Percentiles rank a stretch among this genome's conserved stretches.
These are phyloP conservation scores for Rhodotorula sp. DNA, from an alignment of 1,284 basidiomycete genomes.

Conservation along the genomic window DNA sequence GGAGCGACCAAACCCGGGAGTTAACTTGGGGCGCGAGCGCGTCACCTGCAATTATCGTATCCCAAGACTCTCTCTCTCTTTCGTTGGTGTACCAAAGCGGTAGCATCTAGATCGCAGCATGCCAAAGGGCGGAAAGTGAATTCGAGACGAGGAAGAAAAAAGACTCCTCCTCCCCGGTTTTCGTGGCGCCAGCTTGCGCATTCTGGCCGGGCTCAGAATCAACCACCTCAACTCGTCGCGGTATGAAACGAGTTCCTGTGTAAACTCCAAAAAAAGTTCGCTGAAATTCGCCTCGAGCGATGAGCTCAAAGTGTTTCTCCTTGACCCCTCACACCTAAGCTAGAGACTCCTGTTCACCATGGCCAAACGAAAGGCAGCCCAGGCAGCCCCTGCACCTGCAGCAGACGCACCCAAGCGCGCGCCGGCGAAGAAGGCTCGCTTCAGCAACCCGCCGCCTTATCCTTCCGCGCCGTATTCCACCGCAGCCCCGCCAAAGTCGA, in stretches of 20 bases:
- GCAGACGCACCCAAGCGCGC: background rate
- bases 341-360: background rate
- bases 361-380: conserved; percentile 21
- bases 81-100: too few species aligned
- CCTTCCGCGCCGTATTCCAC: background rate
- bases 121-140: too few species aligned
- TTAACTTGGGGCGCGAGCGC: background rate
- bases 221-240: too few species aligned
- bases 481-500: background rate
- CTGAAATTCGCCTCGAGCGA: too few species aligned
- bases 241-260: too few species aligned
- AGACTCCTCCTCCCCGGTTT: too few species aligned
- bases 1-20: conserved; percentile 2
- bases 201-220: too few species aligned
- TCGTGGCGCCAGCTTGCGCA: too few species aligned
- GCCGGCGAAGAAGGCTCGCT: conserved; percentile 20
- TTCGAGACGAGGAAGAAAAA: too few species aligned
- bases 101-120: too few species aligned
- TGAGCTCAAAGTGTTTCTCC: background rate
- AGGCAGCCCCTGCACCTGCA: background rate
- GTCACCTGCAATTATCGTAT: background rate
- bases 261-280: too few species aligned
- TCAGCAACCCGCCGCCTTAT: conserved; percentile 24
- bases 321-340: background rate
- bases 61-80: too few species aligned